phyloP scores from a whole-genome alignment of 2,329 filamentous ascomycete species.

The Penicillium hesseltinei region DNA sequence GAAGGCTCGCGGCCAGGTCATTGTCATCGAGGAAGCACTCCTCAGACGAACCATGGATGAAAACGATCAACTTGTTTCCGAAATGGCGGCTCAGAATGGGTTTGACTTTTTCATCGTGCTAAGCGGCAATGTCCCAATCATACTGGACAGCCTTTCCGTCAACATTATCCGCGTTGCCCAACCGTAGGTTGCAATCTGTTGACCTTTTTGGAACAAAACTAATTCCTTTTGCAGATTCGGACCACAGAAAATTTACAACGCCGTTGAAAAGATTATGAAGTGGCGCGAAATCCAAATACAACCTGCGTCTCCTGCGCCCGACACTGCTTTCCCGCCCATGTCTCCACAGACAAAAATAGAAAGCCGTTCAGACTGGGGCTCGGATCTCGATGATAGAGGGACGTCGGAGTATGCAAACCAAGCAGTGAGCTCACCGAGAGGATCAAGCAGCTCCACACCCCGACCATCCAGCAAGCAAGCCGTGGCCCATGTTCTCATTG shows the following conservation, averaged over 20 bases:
- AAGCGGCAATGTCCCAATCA: conserved; percentile 7
- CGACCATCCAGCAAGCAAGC: conserved; percentile 8
- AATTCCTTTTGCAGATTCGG: conserved; percentile 19
- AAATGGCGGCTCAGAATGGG: neutral
- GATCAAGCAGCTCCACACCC: neutral
- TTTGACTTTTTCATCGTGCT: conserved; percentile 27
- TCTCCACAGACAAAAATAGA: neutral
- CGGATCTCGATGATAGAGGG: neutral
- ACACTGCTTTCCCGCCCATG: neutral
- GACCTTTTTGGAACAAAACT: neutral
- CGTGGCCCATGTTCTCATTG: conserved; percentile 34
- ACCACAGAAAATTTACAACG: conserved; percentile 28
- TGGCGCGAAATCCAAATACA: conserved; percentile 1
- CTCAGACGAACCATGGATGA: conserved; percentile 14
- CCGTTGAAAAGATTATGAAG: conserved; percentile 18
- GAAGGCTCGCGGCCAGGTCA: conserved; percentile 26
- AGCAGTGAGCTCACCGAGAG: neutral
- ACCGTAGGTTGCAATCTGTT: conserved; percentile 21
- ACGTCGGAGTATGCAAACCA: neutral
- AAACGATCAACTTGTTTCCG: conserved; percentile 7
- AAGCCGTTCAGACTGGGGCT: neutral
- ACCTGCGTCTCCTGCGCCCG: neutral
- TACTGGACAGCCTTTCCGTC: conserved; percentile 1
- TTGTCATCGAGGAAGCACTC: conserved; percentile 27
- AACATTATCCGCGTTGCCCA: conserved; percentile 28